Conservation (phyloP, 768 basidiomycete genomes). For the Neoboletus subvelutipes region DNA sequence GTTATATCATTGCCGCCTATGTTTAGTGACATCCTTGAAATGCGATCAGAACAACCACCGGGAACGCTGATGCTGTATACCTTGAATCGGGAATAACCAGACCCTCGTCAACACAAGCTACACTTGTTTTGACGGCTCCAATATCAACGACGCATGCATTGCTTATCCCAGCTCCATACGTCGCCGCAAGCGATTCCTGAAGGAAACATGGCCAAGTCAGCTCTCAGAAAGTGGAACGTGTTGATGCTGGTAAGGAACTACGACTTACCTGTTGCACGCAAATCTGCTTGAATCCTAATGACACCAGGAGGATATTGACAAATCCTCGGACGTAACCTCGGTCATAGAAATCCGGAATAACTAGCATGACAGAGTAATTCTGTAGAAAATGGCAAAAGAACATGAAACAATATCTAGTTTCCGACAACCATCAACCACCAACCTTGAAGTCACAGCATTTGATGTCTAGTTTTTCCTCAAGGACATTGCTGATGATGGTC, state of each 20-base stretch:
- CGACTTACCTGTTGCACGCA: constrained; percentile 79
- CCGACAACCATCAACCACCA: constrained; percentile 13
- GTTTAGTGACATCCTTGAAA: constrained; percentile 67
- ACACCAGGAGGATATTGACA: constrained; percentile 65
- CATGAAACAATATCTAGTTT: background rate
- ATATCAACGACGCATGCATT: constrained; percentile 96
- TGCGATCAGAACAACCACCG: constrained; percentile 4
- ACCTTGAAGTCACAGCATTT: constrained; percentile 59
- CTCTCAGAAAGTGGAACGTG: no score
- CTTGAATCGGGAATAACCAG: constrained; percentile 83
- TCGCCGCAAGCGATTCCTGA: constrained; percentile 89
- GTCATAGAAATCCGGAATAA: constrained; percentile 92
- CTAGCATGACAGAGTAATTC: constrained; percentile 85
- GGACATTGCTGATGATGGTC: constrained; percentile 56
- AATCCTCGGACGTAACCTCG: constrained; percentile 79
- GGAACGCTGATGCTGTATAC: constrained; percentile 41
- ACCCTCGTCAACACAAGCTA: constrained; percentile 95
- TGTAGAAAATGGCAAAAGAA: constrained; percentile 30
- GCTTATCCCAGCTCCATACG: constrained; percentile 93
- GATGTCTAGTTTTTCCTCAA: constrained; percentile 64
- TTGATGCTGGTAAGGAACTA: background rate
- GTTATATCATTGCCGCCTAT: constrained; percentile 97
- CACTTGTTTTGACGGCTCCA: constrained; percentile 78
- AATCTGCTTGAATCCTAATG: constrained; percentile 91
- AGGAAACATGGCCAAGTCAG: background rate